phyloP scores from a whole-genome alignment of 306 rosid genomes.

The Sicyos edulis region DNA sequence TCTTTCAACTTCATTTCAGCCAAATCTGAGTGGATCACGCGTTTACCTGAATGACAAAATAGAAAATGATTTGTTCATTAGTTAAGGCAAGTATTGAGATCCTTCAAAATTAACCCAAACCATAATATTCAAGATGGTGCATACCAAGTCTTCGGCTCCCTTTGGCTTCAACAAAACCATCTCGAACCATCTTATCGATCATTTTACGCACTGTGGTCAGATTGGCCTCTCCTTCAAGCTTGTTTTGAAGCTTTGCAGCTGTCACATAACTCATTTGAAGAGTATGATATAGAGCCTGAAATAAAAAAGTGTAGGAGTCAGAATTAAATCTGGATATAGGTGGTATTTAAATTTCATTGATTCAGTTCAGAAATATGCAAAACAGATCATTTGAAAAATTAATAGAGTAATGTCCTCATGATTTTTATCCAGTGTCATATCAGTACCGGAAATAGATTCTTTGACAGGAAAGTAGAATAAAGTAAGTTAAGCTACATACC shows the following conservation, averaged over 20 bases:
- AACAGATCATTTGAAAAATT: background rate
- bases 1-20: slow-evolving; percentile 60
- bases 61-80: background rate
- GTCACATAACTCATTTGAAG: slow-evolving; percentile 75
- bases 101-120: slow-evolving; percentile 3
- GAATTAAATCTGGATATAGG: background rate
- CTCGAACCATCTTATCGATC: slow-evolving; percentile 61
- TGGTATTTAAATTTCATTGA: background rate
- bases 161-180: slow-evolving; percentile 74
- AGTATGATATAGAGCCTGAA: slow-evolving; percentile 73
- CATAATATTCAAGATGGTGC: slow-evolving; percentile 8
- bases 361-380: background rate
- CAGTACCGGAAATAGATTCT: slow-evolving; percentile 16
- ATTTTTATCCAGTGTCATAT: background rate
- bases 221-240: slow-evolving; percentile 66
- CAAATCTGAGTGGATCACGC: slow-evolving; percentile 67
- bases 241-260: slow-evolving; percentile 58
- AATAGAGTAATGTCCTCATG: background rate
- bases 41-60: slow-evolving; percentile 47
- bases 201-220: slow-evolving; percentile 58
- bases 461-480: background rate
- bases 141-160: slow-evolving; percentile 73
- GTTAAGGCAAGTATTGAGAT: background rate
- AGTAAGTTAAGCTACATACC: slow-evolving; percentile 29
- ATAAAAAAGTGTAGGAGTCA: slow-evolving; percentile 17